A percentile compares a stretch with the other conserved stretches of the same genome.
Conservation (phyloP, 2,329 filamentous ascomycete genomes). For the Alternaria angustiovoidea region DNA sequence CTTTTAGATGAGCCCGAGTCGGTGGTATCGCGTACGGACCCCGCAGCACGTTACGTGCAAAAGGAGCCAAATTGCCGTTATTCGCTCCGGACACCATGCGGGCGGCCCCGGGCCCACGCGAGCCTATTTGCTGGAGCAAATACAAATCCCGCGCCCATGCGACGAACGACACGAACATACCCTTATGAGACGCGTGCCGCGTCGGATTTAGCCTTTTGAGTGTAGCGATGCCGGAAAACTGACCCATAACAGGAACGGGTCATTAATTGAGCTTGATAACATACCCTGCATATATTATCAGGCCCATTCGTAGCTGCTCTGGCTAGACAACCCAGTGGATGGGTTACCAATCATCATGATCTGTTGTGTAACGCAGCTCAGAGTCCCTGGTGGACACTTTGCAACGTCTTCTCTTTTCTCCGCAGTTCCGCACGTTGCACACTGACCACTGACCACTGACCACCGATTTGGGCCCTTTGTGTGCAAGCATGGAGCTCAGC, state of each 20-base stretch:
- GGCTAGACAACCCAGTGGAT: neutral
- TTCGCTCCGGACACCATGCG: conserved; percentile 14
- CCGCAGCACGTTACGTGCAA: conserved; percentile 7
- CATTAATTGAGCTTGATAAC: neutral
- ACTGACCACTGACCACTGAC: neutral
- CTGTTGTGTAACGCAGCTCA: neutral
- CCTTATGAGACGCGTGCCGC: neutral
- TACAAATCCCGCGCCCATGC: neutral
- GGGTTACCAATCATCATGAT: neutral
- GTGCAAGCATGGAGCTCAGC: conserved; percentile 22
- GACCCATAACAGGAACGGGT: neutral
- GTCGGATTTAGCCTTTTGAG: neutral
- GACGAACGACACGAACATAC: neutral
- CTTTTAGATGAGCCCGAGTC: neutral
- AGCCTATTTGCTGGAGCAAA: conserved; percentile 19
- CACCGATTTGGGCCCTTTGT: neutral
- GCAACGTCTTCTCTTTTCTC: neutral
- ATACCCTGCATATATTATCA: neutral
- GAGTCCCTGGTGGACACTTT: neutral
- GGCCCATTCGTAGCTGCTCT: neutral
- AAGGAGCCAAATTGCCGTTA: conserved; percentile 14
- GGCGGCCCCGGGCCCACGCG: conserved; percentile 13
- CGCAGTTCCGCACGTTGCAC: neutral
- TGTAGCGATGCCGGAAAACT: neutral
- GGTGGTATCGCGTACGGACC: neutral